Evolutionary conservation across 1,139 yeast species (phyloP).

Genomic region (Scheffersomyces parashehatae): DNA sequence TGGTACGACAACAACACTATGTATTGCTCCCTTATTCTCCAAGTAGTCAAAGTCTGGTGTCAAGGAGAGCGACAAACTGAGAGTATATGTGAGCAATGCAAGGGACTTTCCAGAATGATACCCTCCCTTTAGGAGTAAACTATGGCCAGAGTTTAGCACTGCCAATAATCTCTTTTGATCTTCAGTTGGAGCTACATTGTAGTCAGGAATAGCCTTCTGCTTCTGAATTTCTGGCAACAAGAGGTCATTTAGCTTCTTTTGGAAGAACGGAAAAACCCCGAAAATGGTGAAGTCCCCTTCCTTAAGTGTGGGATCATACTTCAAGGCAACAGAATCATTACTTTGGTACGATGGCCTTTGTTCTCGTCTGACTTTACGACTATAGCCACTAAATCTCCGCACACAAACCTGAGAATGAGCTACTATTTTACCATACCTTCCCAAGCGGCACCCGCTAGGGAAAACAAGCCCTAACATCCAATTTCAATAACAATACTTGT

Average conservation of each 20-base stretch:
- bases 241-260: slow-evolving; percentile 20
- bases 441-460: too few species aligned
- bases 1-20: slow-evolving; percentile 29
- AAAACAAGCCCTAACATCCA: too few species aligned
- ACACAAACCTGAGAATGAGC: too few species aligned
- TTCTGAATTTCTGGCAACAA: slow-evolving; percentile 6
- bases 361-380: too few species aligned
- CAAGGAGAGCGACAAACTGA: slow-evolving; percentile 22
- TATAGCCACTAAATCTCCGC: too few species aligned
- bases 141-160: slow-evolving; percentile 18
- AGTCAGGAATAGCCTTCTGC: slow-evolving; percentile 7
- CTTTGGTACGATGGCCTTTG: too few species aligned
- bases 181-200: slow-evolving; percentile 21
- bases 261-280: slow-evolving; percentile 32
- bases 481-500: too few species aligned
- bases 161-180: slow-evolving; percentile 26
- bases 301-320: slow-evolving; percentile 15
- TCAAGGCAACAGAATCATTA: slow-evolving; percentile 3
- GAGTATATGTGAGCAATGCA: slow-evolving; percentile 21
- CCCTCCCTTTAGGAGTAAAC: slow-evolving; percentile 19
- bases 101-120: slow-evolving; percentile 27
- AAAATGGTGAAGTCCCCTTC: slow-evolving; percentile 21
- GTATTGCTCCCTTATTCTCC: slow-evolving; percentile 11
- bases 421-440: too few species aligned
- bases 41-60: slow-evolving; percentile 20